A percentile compares a stretch with the other conserved stretches of the same genome.
These are phyloP conservation scores for Phytopythium montanum DNA, from an alignment of 352 stramenopile genomes.

Conservation along the genomic window DNA sequence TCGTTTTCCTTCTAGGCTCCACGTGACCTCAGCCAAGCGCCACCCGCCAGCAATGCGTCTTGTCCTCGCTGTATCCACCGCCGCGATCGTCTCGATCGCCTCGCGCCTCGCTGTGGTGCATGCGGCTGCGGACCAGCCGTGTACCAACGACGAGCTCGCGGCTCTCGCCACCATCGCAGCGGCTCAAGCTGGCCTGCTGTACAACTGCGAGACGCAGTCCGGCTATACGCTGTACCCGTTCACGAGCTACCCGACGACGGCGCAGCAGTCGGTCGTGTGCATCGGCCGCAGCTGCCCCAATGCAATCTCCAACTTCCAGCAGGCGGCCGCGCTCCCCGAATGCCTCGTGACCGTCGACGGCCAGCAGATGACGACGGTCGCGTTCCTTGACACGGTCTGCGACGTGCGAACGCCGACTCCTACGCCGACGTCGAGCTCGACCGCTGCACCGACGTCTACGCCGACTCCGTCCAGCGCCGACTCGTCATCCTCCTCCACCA, in stretches of 20 bases:
- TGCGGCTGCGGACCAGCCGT: slow-evolving; percentile 1
- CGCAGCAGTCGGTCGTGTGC: slow-evolving; percentile 24
- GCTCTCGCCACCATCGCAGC: slow-evolving; percentile 8
- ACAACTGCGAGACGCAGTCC: slow-evolving; percentile 24
- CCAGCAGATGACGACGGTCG: slow-evolving; percentile 13
- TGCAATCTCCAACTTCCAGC: slow-evolving; percentile 14
- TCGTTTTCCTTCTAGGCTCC: neutral
- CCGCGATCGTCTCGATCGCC: neutral
- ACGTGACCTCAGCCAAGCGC: neutral
- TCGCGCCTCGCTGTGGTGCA: neutral
- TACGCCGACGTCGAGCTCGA: neutral
- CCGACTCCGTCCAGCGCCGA: neutral
- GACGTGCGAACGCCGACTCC: slow-evolving; percentile 3
- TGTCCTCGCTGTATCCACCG: neutral
- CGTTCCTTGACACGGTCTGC: slow-evolving; percentile 25
- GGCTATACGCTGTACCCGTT: slow-evolving; percentile 30
- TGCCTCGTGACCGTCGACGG: slow-evolving; percentile 17
- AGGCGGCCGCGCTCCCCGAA: slow-evolving; percentile 14
- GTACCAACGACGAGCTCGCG: slow-evolving; percentile 11
- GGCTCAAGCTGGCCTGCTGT: slow-evolving; percentile 14
- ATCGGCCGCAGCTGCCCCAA: slow-evolving; percentile 27
- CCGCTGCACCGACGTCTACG: neutral
- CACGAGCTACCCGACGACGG: slow-evolving; percentile 12
- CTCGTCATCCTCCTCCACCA: neutral
- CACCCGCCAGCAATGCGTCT: neutral